A percentile compares a stretch with the other conserved stretches of the same genome.
These are phyloP conservation scores for Penicillium sp. DNA, from an alignment of 2,329 filamentous ascomycete genomes.

Conservation along the genomic window DNA sequence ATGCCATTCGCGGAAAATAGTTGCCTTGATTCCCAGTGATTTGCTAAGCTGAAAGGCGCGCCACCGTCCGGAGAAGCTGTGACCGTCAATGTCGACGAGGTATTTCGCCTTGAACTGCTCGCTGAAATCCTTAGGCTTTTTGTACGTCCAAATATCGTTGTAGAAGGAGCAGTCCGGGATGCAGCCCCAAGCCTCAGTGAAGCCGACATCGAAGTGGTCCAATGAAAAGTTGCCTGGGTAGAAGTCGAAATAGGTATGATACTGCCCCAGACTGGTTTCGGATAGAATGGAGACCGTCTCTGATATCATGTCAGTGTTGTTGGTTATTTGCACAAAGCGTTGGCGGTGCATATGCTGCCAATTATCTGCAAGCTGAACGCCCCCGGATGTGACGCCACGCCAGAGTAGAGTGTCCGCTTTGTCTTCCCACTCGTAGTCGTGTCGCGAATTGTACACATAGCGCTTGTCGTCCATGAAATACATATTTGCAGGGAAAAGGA, in stretches of 20 bases:
- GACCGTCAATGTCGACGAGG: slow-evolving; percentile 42
- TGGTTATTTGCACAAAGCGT: slow-evolving; percentile 38
- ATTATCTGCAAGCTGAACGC: slow-evolving; percentile 49
- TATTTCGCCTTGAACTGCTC: slow-evolving; percentile 40
- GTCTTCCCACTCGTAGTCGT: slow-evolving; percentile 58
- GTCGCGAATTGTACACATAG: slow-evolving; percentile 58
- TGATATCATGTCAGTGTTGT: slow-evolving; percentile 33
- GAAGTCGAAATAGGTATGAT: slow-evolving; percentile 11
- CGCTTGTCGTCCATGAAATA: slow-evolving; percentile 60
- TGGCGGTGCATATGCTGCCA: slow-evolving; percentile 43
- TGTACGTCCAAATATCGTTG: slow-evolving; percentile 20
- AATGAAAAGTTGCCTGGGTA: slow-evolving; percentile 29
- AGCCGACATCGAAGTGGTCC: slow-evolving; percentile 41
- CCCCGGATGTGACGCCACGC: slow-evolving; percentile 66
- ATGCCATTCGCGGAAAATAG: slow-evolving; percentile 57
- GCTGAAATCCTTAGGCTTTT: slow-evolving; percentile 31
- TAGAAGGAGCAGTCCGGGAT: slow-evolving; percentile 43
- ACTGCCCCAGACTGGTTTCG: slow-evolving; percentile 20
- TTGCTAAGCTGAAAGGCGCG: slow-evolving; percentile 49
- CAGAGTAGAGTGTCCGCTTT: slow-evolving; percentile 61
- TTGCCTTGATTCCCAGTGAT: slow-evolving; percentile 53
- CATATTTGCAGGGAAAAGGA: slow-evolving; percentile 67
- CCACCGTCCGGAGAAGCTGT: slow-evolving; percentile 45
- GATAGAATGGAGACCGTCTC: slow-evolving; percentile 30
- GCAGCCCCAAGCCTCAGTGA: slow-evolving; percentile 36